A percentile compares a stretch with the other conserved stretches of the same genome.
phyloP scores from a whole-genome alignment of 164 flowering plant genomes.

The Annona squamosa region DNA sequence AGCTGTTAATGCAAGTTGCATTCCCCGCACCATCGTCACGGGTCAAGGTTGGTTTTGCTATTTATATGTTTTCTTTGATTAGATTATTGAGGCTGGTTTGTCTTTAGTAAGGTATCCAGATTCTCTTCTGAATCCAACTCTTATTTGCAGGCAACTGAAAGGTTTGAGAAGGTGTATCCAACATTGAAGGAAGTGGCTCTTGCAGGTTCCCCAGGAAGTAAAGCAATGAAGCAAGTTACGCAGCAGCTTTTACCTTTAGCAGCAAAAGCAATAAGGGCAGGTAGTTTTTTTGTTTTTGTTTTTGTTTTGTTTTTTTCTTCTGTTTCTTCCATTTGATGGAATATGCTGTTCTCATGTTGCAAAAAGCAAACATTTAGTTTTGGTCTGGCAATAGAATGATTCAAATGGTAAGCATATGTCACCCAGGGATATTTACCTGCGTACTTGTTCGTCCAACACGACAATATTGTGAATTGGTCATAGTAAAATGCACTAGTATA shows the following conservation, averaged over 20 bases:
- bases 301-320: not conserved
- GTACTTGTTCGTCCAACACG: too few species aligned
- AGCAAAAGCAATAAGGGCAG: constrained; percentile 54
- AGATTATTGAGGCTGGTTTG: not conserved
- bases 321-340: not conserved
- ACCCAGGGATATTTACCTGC: too few species aligned
- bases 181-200: constrained; percentile 74
- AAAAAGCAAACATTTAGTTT: not conserved
- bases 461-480: too few species aligned
- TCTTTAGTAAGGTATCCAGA: not conserved
- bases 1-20: constrained; percentile 47
- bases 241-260: constrained; percentile 51
- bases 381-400: too few species aligned
- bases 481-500: too few species aligned
- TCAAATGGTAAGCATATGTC: too few species aligned
- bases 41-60: constrained; percentile 49
- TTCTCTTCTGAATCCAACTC: not conserved
- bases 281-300: constrained; percentile 24
- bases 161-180: constrained; percentile 84
- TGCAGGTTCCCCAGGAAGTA: constrained; percentile 78
- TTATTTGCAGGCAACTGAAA: constrained; percentile 73
- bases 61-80: constrained; percentile 2
- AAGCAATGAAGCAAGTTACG: constrained; percentile 74
- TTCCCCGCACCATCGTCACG: constrained; percentile 68
- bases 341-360: not conserved